These are phyloP conservation scores for Tricholoma flavovirens DNA, from an alignment of 768 basidiomycete species.

Conservation along the genomic window DNA sequence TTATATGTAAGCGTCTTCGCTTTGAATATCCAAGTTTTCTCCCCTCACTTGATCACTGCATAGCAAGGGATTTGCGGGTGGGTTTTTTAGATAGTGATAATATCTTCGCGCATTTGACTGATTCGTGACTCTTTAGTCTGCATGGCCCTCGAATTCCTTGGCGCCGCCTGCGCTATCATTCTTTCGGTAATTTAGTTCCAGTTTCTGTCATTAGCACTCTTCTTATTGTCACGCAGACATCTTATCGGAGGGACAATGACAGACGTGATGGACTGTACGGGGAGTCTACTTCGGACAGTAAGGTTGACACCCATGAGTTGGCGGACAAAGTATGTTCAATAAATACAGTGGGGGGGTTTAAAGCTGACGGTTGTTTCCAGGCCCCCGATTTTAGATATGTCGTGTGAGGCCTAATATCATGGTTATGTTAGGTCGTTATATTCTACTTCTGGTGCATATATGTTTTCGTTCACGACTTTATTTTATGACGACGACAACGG, in stretches of 20 bases:
- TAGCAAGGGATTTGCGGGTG: conserved; percentile 57
- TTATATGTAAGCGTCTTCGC: conserved; percentile 46
- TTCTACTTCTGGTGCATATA: no score
- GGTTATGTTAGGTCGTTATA: background rate
- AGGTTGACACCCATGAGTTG: conserved; percentile 56
- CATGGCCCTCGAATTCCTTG: conserved; percentile 50
- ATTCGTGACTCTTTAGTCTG: conserved; percentile 28
- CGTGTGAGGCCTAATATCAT: conserved; percentile 15
- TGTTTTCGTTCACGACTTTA: no score
- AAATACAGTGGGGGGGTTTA: background rate
- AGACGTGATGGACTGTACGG: conserved; percentile 51
- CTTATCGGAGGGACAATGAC: conserved; percentile 58
- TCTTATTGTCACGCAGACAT: conserved; percentile 37
- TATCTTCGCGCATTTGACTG: background rate
- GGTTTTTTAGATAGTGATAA: conserved; percentile 11
- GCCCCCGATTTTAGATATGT: conserved; percentile 60
- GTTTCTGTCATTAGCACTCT: background rate
- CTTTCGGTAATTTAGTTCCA: conserved; percentile 34
- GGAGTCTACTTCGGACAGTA: conserved; percentile 36
- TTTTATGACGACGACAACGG: no score
- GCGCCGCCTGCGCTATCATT: conserved; percentile 44
- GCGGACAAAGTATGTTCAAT: conserved; percentile 52
- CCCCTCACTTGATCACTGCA: conserved; percentile 1
- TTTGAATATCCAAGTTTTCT: background rate
- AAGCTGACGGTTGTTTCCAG: conserved; percentile 24